Evolutionary conservation across 306 rosid genomes (phyloP).

Genomic region (Echinosophora koreensis): DNA sequence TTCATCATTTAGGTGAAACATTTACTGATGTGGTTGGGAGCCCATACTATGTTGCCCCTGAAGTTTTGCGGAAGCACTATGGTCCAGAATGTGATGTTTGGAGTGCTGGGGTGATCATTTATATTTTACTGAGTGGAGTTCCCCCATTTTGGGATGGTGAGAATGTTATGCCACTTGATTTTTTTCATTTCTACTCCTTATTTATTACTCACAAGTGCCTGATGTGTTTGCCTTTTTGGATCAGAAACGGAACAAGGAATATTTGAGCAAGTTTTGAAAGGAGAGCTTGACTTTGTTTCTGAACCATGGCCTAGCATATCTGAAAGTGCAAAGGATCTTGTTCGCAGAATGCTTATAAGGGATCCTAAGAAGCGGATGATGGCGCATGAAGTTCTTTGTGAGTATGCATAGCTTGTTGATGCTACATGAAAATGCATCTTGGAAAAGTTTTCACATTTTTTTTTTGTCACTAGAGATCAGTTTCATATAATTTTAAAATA

Average conservation of each 20-base stretch:
- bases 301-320: conserved; percentile 99
- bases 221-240: conserved; percentile 40
- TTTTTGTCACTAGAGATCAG: neutral
- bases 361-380: conserved; percentile 88
- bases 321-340: conserved; percentile 88
- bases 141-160: conserved; percentile 99
- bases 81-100: conserved; percentile 95
- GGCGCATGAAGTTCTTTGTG: conserved; percentile 96
- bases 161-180: conserved; percentile 46
- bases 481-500: neutral
- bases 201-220: conserved; percentile 13
- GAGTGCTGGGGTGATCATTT: conserved; percentile 98
- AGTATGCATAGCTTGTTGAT: conserved; percentile 52
- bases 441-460: conserved; percentile 9
- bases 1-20: conserved; percentile 73
- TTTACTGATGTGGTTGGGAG: conserved; percentile 96
- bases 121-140: conserved; percentile 89
- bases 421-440: conserved; percentile 30
- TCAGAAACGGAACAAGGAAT: conserved; percentile 96
- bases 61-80: conserved; percentile 85
- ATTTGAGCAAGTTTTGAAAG: conserved; percentile 96
- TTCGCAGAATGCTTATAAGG: conserved; percentile 85
- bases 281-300: conserved; percentile 87
- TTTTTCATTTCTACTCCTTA: conserved; percentile 14
- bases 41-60: conserved; percentile 99